Percentiles rank a stretch among this genome's conserved stretches.
phyloP scores from a whole-genome alignment of 306 rosid genomes.

The Cucurbita maxima region DNA sequence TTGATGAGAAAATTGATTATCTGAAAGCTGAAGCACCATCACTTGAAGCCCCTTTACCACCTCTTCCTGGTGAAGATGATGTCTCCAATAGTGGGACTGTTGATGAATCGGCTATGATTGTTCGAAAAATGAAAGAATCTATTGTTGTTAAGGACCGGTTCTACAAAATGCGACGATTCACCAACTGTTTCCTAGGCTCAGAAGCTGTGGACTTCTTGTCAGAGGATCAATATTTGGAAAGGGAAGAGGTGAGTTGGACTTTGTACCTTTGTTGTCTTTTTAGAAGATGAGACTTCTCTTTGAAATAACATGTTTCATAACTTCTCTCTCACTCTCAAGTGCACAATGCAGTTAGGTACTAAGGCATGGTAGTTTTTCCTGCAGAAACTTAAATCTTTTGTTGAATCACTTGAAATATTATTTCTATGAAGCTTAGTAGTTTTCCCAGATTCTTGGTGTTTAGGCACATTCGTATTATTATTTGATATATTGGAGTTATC shows the following conservation, averaged over 20 bases:
- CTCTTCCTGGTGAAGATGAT: slow-evolving; percentile 87
- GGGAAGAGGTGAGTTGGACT: slow-evolving; percentile 55
- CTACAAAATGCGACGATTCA: slow-evolving; percentile 64
- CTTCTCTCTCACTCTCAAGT: neutral
- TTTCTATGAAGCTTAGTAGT: neutral
- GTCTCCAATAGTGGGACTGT: slow-evolving; percentile 37
- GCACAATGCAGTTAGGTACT: neutral
- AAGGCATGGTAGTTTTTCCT: neutral
- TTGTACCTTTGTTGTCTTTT: neutral
- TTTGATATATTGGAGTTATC: neutral
- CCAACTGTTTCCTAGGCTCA: slow-evolving; percentile 57
- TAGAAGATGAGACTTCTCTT: neutral
- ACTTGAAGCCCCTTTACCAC: slow-evolving; percentile 54
- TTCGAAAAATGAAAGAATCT: slow-evolving; percentile 70
- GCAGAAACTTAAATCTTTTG: neutral
- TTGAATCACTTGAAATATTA: neutral
- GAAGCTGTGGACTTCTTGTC: slow-evolving; percentile 83
- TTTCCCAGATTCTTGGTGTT: neutral
- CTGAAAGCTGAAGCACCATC: slow-evolving; percentile 52
- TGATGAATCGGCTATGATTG: slow-evolving; percentile 67
- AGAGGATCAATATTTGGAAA: slow-evolving; percentile 90
- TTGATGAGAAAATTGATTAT: slow-evolving; percentile 72
- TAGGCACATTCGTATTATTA: neutral
- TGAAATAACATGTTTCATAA: neutral
- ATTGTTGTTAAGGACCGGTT: slow-evolving; percentile 58